phyloP scores from a whole-genome alignment of 805 yeast genomes.

The Jamesozyma gamospora region DNA sequence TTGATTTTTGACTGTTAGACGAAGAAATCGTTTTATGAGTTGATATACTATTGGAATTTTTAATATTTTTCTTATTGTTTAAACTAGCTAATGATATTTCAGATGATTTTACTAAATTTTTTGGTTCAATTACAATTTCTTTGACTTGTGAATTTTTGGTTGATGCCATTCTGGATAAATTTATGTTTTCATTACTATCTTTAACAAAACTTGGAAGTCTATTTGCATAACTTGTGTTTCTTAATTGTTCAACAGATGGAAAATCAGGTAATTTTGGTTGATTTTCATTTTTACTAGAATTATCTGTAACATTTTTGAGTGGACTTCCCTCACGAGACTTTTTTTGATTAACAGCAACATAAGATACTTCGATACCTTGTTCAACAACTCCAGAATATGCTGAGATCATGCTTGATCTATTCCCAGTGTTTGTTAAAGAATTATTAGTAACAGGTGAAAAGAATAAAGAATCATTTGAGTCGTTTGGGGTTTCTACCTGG shows the following conservation, averaged over 20 bases:
- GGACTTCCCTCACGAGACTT: background rate
- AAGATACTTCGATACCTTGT: slow-evolving; percentile 25
- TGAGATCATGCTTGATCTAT: slow-evolving; percentile 17
- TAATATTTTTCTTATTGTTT: slow-evolving; percentile 8
- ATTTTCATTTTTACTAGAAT: background rate
- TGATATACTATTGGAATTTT: slow-evolving; percentile 13
- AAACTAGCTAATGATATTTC: too few species aligned
- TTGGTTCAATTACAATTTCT: too few species aligned
- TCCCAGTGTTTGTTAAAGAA: slow-evolving; percentile 5
- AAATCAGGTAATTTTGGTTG: slow-evolving; percentile 4
- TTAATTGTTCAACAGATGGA: slow-evolving; percentile 4
- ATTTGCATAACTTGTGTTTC: slow-evolving; percentile 5
- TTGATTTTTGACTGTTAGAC: background rate
- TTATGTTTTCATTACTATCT: background rate
- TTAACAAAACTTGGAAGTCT: slow-evolving; percentile 1
- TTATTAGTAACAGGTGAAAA: slow-evolving; percentile 9
- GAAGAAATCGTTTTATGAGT: background rate
- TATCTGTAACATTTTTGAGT: background rate
- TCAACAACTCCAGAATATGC: slow-evolving; percentile 26
- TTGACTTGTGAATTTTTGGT: too few species aligned
- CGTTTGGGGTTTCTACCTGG: background rate
- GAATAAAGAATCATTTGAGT: background rate
- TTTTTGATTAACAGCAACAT: slow-evolving; percentile 12
- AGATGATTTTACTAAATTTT: too few species aligned
- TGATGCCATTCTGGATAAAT: too few species aligned